Conservation (phyloP, 2,329 filamentous ascomycete genomes). For the Aphanocladium album region DNA sequence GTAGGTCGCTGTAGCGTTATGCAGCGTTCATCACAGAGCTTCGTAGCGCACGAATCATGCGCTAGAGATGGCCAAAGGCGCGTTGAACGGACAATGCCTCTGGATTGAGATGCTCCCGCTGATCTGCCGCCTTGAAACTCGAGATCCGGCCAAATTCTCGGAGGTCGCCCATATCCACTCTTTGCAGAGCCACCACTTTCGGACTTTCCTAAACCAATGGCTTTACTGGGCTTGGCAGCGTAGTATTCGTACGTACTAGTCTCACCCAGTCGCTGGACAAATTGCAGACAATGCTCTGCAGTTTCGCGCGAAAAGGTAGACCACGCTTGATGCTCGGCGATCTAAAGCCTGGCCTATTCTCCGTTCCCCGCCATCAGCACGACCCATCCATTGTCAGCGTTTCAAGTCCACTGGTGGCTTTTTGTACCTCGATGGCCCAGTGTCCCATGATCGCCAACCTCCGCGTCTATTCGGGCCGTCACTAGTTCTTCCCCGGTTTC, state of each 20-base stretch:
- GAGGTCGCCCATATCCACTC: neutral
- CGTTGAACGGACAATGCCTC: neutral
- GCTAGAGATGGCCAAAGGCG: neutral
- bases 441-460: neutral
- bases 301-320: too few relatives aligned
- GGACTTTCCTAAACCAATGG: neutral
- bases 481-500: neutral
- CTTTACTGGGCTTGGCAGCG: neutral
- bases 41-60: neutral
- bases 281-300: too few relatives aligned
- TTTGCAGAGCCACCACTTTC: neutral
- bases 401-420: neutral
- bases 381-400: neutral
- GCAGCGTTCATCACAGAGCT: neutral
- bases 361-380: neutral
- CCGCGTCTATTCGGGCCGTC: slow-evolving; percentile 5
- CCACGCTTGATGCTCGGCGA: too few relatives aligned
- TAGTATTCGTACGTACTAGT: neutral
- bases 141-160: slow-evolving; percentile 2
- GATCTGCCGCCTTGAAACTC: neutral
- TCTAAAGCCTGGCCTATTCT: neutral
- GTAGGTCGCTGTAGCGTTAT: neutral
- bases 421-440: neutral
- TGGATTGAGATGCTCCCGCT: neutral
- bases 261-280: neutral